A percentile compares a stretch with the other conserved stretches of the same genome.
These are phyloP conservation scores for Globisporangium solare DNA, from an alignment of 352 stramenopile genomes.

Conservation along the genomic window DNA sequence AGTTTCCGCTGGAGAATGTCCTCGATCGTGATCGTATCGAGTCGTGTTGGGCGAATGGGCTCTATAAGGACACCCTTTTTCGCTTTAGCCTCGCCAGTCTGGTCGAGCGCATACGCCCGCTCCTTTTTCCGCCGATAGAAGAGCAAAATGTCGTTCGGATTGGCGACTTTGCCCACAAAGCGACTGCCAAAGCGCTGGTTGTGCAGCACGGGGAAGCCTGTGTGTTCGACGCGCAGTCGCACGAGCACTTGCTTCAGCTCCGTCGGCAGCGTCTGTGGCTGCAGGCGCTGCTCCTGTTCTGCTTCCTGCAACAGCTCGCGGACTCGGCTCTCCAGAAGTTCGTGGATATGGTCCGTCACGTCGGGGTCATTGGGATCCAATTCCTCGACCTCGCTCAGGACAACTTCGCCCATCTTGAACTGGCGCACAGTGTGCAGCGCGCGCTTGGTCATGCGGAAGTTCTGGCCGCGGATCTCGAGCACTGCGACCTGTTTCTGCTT, in stretches of 20 bases:
- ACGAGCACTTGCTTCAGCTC: constrained; percentile 69
- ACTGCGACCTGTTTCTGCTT: constrained; percentile 85
- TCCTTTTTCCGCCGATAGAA: constrained; percentile 75
- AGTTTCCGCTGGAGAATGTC: constrained; percentile 70
- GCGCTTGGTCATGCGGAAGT: constrained; percentile 86
- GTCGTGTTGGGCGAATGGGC: constrained; percentile 55
- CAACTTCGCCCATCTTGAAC: constrained; percentile 92
- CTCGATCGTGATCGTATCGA: constrained; percentile 72
- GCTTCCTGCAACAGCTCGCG: constrained; percentile 64
- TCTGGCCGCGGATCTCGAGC: constrained; percentile 84
- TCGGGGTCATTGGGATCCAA: constrained; percentile 91
- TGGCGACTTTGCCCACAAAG: constrained; percentile 84
- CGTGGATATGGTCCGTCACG: constrained; percentile 61
- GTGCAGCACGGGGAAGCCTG: constrained; percentile 82
- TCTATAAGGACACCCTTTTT: constrained; percentile 27
- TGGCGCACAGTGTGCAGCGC: constrained; percentile 89
- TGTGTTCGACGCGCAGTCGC: constrained; percentile 84
- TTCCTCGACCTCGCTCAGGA: constrained; percentile 77
- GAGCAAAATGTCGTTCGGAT: constrained; percentile 85
- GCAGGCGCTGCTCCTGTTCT: constrained; percentile 32
- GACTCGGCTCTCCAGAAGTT: constrained; percentile 64
- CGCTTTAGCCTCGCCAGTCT: constrained; percentile 25
- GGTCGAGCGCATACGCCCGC: constrained; percentile 34
- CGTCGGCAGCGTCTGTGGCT: constrained; percentile 14
- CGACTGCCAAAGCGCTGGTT: constrained; percentile 85